phyloP scores from a whole-genome alignment of 2,329 filamentous ascomycete species.

The Ascochyta koolunga region DNA sequence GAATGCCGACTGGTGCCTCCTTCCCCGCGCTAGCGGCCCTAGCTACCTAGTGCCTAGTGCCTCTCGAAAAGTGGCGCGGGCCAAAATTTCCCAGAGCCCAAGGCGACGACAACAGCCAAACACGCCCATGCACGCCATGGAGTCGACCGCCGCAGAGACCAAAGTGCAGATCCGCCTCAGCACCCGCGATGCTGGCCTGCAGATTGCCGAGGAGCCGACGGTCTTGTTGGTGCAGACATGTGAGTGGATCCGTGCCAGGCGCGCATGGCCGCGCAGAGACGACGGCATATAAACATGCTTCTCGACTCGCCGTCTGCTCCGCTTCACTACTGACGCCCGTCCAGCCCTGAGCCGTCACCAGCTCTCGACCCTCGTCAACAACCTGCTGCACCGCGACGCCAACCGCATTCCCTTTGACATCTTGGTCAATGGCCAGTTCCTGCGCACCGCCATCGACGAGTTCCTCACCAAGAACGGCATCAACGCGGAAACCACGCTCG shows the following conservation, averaged over 20 bases:
- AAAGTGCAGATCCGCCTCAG: conserved; percentile 46
- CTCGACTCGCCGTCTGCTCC: not conserved
- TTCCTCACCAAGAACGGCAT: conserved; percentile 86
- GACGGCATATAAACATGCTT: not conserved
- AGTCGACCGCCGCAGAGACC: conserved; percentile 31
- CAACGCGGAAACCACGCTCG: conserved; percentile 84
- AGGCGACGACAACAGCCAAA: conserved; percentile 12
- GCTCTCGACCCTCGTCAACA: conserved; percentile 68
- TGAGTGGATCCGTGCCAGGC: conserved; percentile 20
- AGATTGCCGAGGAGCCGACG: conserved; percentile 42
- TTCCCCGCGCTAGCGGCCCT: conserved; percentile 26
- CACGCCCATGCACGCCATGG: conserved; percentile 29
- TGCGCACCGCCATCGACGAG: conserved; percentile 87
- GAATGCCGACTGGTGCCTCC: conserved; percentile 20
- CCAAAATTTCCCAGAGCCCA: conserved; percentile 36
- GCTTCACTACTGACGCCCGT: conserved; percentile 15
- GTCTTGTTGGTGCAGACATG: conserved; percentile 42
- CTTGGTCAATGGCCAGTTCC: conserved; percentile 89
- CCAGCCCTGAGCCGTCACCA: conserved; percentile 41
- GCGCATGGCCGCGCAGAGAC: not conserved
- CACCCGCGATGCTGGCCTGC: conserved; percentile 42
- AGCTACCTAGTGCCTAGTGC: too few species aligned
- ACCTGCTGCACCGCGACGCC: conserved; percentile 61
- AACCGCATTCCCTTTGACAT: conserved; percentile 87
- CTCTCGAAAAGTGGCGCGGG: conserved; percentile 30